Evolutionary conservation across 73 alveolate species (phyloP), one percentile per base, ranked within the genome.

Genomic region (Symbiodinium pilosum): DNA sequence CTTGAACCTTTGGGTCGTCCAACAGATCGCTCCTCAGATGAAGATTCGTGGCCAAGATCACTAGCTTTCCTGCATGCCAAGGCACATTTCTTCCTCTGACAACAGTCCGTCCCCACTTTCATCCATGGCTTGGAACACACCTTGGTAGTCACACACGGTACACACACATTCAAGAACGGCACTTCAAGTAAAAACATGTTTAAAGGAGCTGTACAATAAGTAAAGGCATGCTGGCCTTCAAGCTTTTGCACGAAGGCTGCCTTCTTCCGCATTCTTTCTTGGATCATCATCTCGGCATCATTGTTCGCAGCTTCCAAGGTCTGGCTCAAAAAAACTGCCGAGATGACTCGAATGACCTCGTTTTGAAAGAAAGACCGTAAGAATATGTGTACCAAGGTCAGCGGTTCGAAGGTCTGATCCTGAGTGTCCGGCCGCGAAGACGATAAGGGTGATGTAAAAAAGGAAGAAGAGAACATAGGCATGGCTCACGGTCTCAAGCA

Each of bases 201-300:
- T 47, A 9, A 14, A 6, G 21, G 21, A 47, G 21, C 21, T 14
- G 14, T 47, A 14, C 59, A 47, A 14, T 47, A 9, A 9, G 21
- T 9, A 14, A 47, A 9, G 59, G 21, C 14, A 47, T 9, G 59
- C 32, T 5, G 77, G 85, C 95, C 87, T 64, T 88, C 59, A 24
- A 88, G 71, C 51, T 68, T 43, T 36, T 64, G 86, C 16, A 88
- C 87, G 95, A 88, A 68, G 18, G 26, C 28, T 24, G 86, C 43
- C 34, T 88, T 88, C 47, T 88, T 88, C 18, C 75, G 59, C 64
- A 88, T 41, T 39, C 95, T 84, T 36, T 88, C 95, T 41, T 88
- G 95, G 95, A 88, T 88, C 87, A 64, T 36, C 95, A 89, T 89
- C 95, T 88, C 95, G 36, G 75, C 95, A 41, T 88, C 95, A 28